Evolutionary conservation across 2,329 filamentous ascomycete genomes (phyloP).

Genomic region (Xenoacremonium recifei): DNA sequence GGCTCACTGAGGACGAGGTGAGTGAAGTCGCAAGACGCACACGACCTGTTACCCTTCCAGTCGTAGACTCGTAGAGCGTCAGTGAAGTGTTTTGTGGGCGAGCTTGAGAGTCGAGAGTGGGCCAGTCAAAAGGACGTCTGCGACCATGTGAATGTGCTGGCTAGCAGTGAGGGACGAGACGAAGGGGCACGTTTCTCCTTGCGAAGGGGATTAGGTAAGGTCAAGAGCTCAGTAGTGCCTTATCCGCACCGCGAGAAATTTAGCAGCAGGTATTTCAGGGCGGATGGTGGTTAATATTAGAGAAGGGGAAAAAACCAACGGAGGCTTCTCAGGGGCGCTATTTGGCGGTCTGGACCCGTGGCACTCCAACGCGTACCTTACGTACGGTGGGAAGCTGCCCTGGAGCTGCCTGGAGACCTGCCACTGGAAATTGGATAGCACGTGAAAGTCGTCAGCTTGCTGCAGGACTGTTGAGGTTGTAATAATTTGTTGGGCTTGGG

Average conservation of each 20-base stretch:
- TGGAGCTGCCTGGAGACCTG: no score
- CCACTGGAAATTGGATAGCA: no score
- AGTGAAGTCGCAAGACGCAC: slow-evolving; percentile 30
- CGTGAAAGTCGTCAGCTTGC: not conserved
- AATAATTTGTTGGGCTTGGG: not conserved
- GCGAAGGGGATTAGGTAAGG: not conserved
- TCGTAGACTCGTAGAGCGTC: slow-evolving; percentile 15
- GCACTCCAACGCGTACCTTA: no score
- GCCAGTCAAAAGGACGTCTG: slow-evolving; percentile 27
- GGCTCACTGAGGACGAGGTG: slow-evolving; percentile 4
- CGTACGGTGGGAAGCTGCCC: no score
- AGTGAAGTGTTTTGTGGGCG: slow-evolving; percentile 22
- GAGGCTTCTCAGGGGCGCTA: not conserved
- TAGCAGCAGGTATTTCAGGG: no score
- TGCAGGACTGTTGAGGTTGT: not conserved
- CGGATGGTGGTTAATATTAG: no score
- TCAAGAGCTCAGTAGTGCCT: no score
- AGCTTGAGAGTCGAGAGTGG: slow-evolving; percentile 21
- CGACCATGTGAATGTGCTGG: slow-evolving; percentile 27
- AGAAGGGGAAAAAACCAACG: no score
- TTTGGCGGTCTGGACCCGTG: not conserved
- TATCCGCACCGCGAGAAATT: no score
- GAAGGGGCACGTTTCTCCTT: not conserved
- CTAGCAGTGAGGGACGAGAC: not conserved
- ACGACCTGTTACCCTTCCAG: slow-evolving; percentile 40